Evolutionary conservation across 306 rosid genomes (phyloP).

Genomic region (Pyrus bretschneideri): DNA sequence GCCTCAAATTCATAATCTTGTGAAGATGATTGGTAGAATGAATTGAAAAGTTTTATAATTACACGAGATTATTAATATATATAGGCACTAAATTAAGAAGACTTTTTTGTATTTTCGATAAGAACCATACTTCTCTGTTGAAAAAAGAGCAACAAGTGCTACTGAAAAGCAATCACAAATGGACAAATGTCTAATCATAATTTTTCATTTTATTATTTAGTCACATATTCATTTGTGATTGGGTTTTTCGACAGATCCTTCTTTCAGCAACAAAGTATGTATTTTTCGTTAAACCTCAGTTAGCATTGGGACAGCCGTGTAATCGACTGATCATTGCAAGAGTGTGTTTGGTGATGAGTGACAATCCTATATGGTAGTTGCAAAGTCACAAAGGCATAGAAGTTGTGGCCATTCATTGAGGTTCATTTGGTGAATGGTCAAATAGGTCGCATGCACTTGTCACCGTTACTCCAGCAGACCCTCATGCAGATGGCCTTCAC

Average conservation of each 20-base stretch:
- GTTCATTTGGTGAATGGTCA: neutral
- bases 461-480: neutral
- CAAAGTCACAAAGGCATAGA: neutral
- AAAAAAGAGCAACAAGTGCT: no score
- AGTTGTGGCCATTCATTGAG: neutral
- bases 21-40: neutral
- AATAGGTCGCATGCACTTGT: conserved; percentile 1
- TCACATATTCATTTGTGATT: no score
- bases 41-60: neutral
- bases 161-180: no score
- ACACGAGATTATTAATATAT: neutral
- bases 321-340: neutral
- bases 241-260: no score
- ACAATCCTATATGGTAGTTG: neutral
- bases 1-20: no score
- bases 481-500: neutral
- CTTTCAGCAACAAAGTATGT: no score
- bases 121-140: no score
- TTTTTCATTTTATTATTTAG: no score
- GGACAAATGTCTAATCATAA: no score
- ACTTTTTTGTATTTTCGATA: no score
- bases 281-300: neutral
- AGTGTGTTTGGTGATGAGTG: conserved; percentile 15
- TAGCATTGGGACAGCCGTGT: neutral
- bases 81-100: neutral